Evolutionary conservation across 2,329 filamentous ascomycete species (phyloP).

Genomic region (Xylaria sp.): DNA sequence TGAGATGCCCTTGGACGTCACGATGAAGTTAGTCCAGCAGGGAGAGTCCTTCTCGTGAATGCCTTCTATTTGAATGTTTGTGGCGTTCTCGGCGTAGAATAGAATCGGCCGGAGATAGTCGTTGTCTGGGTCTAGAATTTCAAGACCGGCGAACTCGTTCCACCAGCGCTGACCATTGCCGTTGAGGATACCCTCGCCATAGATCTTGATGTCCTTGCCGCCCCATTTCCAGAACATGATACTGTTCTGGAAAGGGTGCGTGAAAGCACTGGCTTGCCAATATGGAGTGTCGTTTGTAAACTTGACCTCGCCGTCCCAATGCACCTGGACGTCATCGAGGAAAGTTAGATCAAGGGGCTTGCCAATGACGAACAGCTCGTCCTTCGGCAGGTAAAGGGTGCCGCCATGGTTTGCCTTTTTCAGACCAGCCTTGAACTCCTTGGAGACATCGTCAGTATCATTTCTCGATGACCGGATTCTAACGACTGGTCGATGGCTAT

Average conservation of each 20-base stretch:
- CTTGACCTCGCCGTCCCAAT: slow-evolving; percentile 66
- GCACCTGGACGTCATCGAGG: slow-evolving; percentile 66
- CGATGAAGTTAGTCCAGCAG: slow-evolving; percentile 72
- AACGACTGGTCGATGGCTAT: slow-evolving; percentile 50
- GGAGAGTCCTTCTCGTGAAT: slow-evolving; percentile 70
- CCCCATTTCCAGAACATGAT: slow-evolving; percentile 74
- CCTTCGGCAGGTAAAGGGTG: slow-evolving; percentile 64
- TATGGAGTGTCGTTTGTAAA: slow-evolving; percentile 58
- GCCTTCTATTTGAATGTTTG: slow-evolving; percentile 66
- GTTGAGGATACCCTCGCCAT: slow-evolving; percentile 66
- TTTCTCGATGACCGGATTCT: slow-evolving; percentile 64
- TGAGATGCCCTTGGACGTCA: slow-evolving; percentile 64
- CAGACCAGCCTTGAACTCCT: slow-evolving; percentile 65
- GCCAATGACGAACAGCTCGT: slow-evolving; percentile 67
- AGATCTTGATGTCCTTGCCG: slow-evolving; percentile 69
- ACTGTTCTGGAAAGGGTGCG: slow-evolving; percentile 59
- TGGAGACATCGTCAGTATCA: slow-evolving; percentile 66
- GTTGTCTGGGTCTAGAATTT: slow-evolving; percentile 64
- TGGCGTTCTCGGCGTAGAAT: slow-evolving; percentile 71
- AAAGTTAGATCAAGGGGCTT: slow-evolving; percentile 69
- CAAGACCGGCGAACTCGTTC: slow-evolving; percentile 55
- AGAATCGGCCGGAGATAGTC: slow-evolving; percentile 68
- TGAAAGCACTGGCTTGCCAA: slow-evolving; percentile 57
- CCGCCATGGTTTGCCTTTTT: slow-evolving; percentile 69
- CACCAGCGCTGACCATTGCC: slow-evolving; percentile 63